Conservation (phyloP, 176 grass and related monocot genomes). For the Oryza meridionalis region DNA sequence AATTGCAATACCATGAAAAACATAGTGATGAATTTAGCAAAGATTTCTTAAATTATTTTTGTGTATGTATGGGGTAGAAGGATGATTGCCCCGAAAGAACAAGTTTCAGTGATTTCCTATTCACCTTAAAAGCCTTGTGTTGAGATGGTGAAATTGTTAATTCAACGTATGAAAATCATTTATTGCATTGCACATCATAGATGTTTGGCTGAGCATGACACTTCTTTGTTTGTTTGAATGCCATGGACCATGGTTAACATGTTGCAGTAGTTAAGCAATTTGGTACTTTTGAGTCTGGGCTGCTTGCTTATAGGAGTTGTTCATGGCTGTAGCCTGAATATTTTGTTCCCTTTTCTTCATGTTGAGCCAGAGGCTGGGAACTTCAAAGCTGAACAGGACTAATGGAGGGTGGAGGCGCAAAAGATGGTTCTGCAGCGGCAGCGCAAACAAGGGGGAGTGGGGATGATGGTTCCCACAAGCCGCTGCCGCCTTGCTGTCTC, state of each 20-base stretch:
- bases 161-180: background rate
- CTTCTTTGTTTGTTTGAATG: background rate
- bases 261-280: background rate
- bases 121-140: background rate
- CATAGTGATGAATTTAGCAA: background rate
- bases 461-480: slow-evolving; percentile 44
- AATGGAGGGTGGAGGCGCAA: slow-evolving; percentile 77
- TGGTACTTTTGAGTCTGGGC: background rate
- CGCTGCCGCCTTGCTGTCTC: slow-evolving; percentile 76
- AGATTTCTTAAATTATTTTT: background rate
- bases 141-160: background rate
- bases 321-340: background rate
- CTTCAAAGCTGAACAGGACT: slow-evolving; percentile 50
- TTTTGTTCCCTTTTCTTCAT: background rate
- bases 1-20: background rate
- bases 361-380: slow-evolving; percentile 65
- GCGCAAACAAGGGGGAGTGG: slow-evolving; percentile 56
- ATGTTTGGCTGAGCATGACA: background rate
- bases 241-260: background rate
- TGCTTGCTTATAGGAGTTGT: background rate
- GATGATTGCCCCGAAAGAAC: background rate
- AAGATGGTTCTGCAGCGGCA: slow-evolving; percentile 53
- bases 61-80: background rate
- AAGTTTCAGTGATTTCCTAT: background rate
- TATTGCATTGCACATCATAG: background rate